A percentile compares a stretch with the other conserved stretches of the same genome.
Evolutionary conservation across 257 asterid genomes (phyloP).

Genomic region (Linderniella brevidens): DNA sequence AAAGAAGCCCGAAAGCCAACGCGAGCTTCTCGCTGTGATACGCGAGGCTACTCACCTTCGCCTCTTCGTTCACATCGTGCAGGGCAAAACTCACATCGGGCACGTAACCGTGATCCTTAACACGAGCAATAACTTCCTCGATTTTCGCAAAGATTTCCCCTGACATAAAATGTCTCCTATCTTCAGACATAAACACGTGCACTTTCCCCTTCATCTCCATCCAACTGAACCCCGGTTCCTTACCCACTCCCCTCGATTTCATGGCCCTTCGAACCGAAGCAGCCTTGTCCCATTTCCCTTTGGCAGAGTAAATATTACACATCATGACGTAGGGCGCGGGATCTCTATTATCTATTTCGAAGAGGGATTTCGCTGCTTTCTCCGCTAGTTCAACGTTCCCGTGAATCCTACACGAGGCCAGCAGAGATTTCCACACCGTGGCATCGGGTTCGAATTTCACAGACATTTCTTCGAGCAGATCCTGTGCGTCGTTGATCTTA

Average conservation of each 20-base stretch:
- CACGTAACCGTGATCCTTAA: constrained; percentile 49
- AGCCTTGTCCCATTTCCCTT: constrained; percentile 59
- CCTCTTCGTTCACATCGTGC: constrained; percentile 63
- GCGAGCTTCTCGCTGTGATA: constrained; percentile 79
- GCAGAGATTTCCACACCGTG: constrained; percentile 68
- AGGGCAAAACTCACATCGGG: constrained; percentile 50
- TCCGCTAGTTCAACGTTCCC: constrained; percentile 41
- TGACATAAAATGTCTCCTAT: constrained; percentile 31
- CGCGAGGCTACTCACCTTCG: constrained; percentile 30
- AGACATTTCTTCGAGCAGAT: constrained; percentile 31
- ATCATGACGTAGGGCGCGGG: constrained; percentile 56
- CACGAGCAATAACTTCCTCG: constrained; percentile 24
- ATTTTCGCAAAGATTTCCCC: constrained; percentile 31
- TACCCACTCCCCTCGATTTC: constrained; percentile 35
- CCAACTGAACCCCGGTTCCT: constrained; percentile 78
- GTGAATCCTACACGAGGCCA: constrained; percentile 57
- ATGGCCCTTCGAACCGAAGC: constrained; percentile 40
- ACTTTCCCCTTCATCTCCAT: constrained; percentile 33
- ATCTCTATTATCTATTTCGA: constrained; percentile 51
- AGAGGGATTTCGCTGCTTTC: constrained; percentile 42
- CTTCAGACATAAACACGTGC: constrained; percentile 42
- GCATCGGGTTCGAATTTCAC: constrained; percentile 43
- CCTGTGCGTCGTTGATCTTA: constrained; percentile 47
- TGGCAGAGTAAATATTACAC: constrained; percentile 53
- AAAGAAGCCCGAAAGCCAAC: constrained; percentile 46